Evolutionary conservation across 371 early-diverging fungal genomes (phyloP), one percentile per base, ranked within the genome.

Genomic region (Apophysomyces variabilis): DNA sequence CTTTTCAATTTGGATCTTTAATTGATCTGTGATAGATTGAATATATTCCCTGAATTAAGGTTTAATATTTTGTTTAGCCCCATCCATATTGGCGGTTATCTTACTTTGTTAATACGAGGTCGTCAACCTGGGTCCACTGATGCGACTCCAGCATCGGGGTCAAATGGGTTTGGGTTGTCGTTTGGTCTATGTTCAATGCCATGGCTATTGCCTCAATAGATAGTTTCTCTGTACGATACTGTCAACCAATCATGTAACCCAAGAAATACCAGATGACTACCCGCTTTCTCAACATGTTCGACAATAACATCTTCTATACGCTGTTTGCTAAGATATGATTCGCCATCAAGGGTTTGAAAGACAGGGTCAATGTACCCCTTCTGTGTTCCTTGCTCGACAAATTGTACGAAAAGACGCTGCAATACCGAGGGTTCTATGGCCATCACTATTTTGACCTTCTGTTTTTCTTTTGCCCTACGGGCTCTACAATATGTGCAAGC

Each of bases 81-180:
- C 16, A n/a, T 45, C 16, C 16, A 45, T 21, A 50, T n/a, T 21
- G 21, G 11, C 41, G 41, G 8, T 50, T 50, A 9, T 26, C 54
- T 50, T 7, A 50, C 54, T n/a, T 9, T 50, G 67, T 61, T 2
- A 66, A 38, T 16, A 67, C 60, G 3, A 71, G 16, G 58, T 71
- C 71, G 47, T 64, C 66, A 12, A 66, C 54, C 12, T 60, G 61
- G 32, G 41, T 61, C 70, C 70, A 70, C 43, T 57, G 35, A n/a
- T 69, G 26, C 54, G 47, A 35, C 38, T 56, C 58, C 43, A 62
- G 58, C 18, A 66, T 64, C 66, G 61, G 46, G 58, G 64, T 66
- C 64, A 64, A 66, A 7, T 44, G 61, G 16, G 60, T 56, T 18
- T 60, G 57, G 46, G 66, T 47, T 21, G 8, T 12, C n/a, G 37